Percentiles rank a stretch among this genome's conserved stretches.
phyloP scores from a whole-genome alignment of 2,329 filamentous ascomycete species.

The Fusarium agapanthi region DNA sequence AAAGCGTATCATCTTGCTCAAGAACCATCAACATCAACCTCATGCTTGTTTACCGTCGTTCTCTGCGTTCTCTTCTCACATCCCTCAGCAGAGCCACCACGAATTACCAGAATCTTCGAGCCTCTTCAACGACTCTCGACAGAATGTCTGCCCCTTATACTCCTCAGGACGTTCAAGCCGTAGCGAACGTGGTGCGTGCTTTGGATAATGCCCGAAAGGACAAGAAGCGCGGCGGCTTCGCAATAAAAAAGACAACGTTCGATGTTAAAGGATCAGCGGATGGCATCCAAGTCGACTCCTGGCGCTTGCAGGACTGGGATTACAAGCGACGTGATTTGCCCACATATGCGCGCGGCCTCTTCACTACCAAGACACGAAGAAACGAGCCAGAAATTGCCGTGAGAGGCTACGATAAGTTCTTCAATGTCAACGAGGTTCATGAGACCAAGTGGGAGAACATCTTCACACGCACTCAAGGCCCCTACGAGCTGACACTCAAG shows the following conservation, averaged over 20 bases:
- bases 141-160: conserved; percentile 63
- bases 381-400: conserved; percentile 80
- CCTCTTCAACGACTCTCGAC: not conserved
- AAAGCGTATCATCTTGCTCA: not conserved
- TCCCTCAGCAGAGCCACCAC: not conserved
- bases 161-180: conserved; percentile 74
- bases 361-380: conserved; percentile 77
- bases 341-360: conserved; percentile 91
- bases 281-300: conserved; percentile 81
- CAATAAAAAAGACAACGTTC: conserved; percentile 84
- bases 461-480: conserved; percentile 76
- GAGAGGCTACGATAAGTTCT: conserved; percentile 98
- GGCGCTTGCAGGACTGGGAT: conserved; percentile 94
- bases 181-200: conserved; percentile 70
- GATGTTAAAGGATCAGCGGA: conserved; percentile 68
- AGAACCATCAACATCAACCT: not conserved
- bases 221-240: conserved; percentile 68
- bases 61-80: conserved; percentile 18
- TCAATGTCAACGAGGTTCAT: conserved; percentile 86
- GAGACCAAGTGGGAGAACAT: conserved; percentile 88
- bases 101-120: not conserved
- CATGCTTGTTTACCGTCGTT: not conserved
- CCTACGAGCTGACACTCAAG: conserved; percentile 95
- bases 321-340: conserved; percentile 90
- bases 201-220: conserved; percentile 67